phyloP scores from a whole-genome alignment of 1,284 basidiomycete genomes.

The Schizopora paradoxa region DNA sequence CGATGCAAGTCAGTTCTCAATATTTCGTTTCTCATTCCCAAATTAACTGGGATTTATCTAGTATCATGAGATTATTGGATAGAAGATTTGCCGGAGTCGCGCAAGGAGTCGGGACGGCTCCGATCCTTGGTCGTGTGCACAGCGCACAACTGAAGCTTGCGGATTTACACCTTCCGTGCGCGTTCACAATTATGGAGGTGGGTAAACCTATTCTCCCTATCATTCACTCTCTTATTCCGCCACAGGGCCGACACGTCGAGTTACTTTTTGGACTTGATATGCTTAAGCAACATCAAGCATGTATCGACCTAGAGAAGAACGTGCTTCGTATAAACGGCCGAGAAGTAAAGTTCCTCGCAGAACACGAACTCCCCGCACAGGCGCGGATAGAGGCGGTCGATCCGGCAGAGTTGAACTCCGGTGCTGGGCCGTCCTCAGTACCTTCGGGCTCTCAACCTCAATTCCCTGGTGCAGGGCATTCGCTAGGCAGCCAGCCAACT shows the following conservation, averaged over 20 bases:
- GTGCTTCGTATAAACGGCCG: slow-evolving; percentile 85
- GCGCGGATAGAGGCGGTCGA: slow-evolving; percentile 39
- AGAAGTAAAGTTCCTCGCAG: slow-evolving; percentile 84
- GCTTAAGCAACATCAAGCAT: slow-evolving; percentile 96
- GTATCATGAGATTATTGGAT: slow-evolving; percentile 92
- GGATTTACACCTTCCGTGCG: slow-evolving; percentile 80
- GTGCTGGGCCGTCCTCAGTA: slow-evolving; percentile 21
- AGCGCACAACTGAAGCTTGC: slow-evolving; percentile 88
- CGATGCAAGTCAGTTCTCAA: too few species aligned
- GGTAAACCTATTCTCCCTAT: slow-evolving; percentile 18
- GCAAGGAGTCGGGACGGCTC: slow-evolving; percentile 92
- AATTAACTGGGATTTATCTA: too few species aligned
- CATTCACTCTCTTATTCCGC: background rate
- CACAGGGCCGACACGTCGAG: slow-evolving; percentile 83
- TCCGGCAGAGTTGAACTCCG: slow-evolving; percentile 18
- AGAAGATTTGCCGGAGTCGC: slow-evolving; percentile 87
- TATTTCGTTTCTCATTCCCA: slow-evolving; percentile 38
- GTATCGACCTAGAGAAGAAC: slow-evolving; percentile 87
- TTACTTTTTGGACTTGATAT: slow-evolving; percentile 96
- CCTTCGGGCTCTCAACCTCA: slow-evolving; percentile 8
- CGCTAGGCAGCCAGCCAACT: slow-evolving; percentile 10
- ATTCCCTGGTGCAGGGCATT: slow-evolving; percentile 10
- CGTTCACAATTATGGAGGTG: slow-evolving; percentile 96
- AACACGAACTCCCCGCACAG: slow-evolving; percentile 91
- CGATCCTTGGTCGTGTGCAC: slow-evolving; percentile 92